Conservation (phyloP, 2,329 filamentous ascomycete species). For the Diaporthe citrichinensis region DNA sequence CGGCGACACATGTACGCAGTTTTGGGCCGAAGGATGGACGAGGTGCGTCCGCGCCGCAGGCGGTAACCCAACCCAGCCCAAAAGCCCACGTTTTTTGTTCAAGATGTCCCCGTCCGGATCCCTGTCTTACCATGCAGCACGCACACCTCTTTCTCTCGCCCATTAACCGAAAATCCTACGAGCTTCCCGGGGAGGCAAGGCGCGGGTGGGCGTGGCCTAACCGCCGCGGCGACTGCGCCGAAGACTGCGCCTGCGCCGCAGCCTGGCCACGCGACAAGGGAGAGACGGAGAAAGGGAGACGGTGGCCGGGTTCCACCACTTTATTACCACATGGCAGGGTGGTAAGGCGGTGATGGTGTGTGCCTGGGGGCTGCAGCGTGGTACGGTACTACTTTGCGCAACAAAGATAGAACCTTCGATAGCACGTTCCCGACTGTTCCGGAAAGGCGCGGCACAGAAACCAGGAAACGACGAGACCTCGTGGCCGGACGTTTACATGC, state of each 20-base stretch:
- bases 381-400: neutral
- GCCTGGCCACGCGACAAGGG: slow-evolving; percentile 24
- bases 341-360: neutral
- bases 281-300: neutral
- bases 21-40: slow-evolving; percentile 17
- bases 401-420: slow-evolving; percentile 27
- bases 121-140: neutral
- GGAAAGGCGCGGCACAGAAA: neutral
- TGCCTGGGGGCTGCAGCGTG: neutral
- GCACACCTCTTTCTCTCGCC: neutral
- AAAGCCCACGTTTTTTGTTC: slow-evolving; percentile 13
- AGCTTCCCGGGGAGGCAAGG: neutral
- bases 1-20: neutral
- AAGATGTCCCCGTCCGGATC: neutral
- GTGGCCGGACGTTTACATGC: neutral
- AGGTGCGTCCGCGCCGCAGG: slow-evolving; percentile 20
- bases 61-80: slow-evolving; percentile 14
- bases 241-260: slow-evolving; percentile 33
- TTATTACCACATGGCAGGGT: slow-evolving; percentile 12
- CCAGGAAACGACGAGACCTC: neutral
- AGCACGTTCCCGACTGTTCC: neutral
- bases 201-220: neutral
- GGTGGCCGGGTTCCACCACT: neutral
- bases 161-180: slow-evolving; percentile 12
- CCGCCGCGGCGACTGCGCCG: slow-evolving; percentile 13